phyloP scores from a whole-genome alignment of 495 filamentous ascomycete species.

The Aspergillus diversus region DNA sequence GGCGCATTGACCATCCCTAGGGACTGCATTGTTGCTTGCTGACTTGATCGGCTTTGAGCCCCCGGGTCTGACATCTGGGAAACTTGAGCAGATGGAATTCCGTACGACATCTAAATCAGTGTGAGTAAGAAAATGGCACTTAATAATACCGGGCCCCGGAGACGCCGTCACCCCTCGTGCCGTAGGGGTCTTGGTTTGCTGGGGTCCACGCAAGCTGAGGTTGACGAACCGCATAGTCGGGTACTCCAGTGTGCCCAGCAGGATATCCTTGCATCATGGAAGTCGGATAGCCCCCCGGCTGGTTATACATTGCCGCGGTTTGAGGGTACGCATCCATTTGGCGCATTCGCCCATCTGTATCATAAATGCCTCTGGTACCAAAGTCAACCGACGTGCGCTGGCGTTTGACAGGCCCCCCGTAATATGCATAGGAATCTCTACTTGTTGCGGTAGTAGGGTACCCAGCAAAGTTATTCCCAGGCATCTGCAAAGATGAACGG shows the following conservation, averaged over 20 bases:
- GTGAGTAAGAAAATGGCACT: conserved; percentile 21
- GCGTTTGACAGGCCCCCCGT: conserved; percentile 43
- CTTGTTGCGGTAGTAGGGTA: conserved; percentile 37
- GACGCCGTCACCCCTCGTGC: conserved; percentile 8
- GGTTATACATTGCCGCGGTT: conserved; percentile 43
- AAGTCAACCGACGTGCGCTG: conserved; percentile 51
- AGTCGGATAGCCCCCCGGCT: conserved; percentile 42
- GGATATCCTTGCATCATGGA: conserved; percentile 44
- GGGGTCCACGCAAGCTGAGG: conserved; percentile 18
- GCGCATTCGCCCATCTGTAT: conserved; percentile 45
- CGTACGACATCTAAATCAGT: conserved; percentile 39
- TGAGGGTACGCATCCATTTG: conserved; percentile 48
- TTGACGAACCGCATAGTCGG: conserved; percentile 49
- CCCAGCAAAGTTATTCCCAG: conserved; percentile 35
- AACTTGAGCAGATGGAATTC: conserved; percentile 37
- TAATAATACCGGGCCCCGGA: conserved; percentile 20
- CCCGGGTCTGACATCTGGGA: conserved; percentile 46
- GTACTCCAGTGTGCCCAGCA: conserved; percentile 41
- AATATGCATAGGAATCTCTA: conserved; percentile 42
- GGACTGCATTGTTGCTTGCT: conserved; percentile 48
- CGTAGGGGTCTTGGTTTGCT: conserved; percentile 14
- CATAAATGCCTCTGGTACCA: conserved; percentile 44
- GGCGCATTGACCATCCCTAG: conserved; percentile 47
- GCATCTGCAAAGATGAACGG: conserved; percentile 45
- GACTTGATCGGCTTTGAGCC: conserved; percentile 39